Evolutionary conservation across 495 filamentous ascomycete genomes (phyloP).

Genomic region (Xylaria flabelliformis): DNA sequence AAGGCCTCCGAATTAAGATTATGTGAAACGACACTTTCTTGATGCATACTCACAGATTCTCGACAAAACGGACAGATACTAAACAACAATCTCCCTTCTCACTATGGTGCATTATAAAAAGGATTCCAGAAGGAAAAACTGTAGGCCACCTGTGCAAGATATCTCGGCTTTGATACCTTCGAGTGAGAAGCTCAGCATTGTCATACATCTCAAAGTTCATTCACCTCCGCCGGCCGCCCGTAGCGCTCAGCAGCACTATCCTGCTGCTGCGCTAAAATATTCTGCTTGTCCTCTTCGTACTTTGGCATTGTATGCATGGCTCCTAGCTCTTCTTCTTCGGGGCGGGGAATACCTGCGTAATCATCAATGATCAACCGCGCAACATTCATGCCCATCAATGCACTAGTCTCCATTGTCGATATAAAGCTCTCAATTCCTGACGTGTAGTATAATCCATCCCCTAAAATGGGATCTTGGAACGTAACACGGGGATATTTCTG

Average conservation of each 20-base stretch:
- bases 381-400: constrained; percentile 94
- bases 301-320: neutral
- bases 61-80: too few relatives aligned
- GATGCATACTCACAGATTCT: too few relatives aligned
- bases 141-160: too few relatives aligned
- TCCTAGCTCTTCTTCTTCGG: constrained; percentile 7
- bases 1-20: too few relatives aligned
- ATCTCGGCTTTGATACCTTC: too few relatives aligned
- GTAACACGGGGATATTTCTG: constrained; percentile 80
- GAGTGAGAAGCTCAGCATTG: too few relatives aligned
- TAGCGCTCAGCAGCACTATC: constrained; percentile 4
- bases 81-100: too few relatives aligned
- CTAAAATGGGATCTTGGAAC: constrained; percentile 82
- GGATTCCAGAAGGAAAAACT: too few relatives aligned
- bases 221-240: neutral
- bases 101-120: too few relatives aligned
- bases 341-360: constrained; percentile 33
- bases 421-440: constrained; percentile 95
- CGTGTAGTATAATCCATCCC: constrained; percentile 81
- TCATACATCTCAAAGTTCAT: constrained; percentile 21
- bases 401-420: constrained; percentile 97
- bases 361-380: constrained; percentile 77
- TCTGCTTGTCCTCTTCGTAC: constrained; percentile 22
- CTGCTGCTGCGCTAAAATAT: constrained; percentile 29
- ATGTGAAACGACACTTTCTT: too few relatives aligned